Base-by-base conservation (phyloP, 768 basidiomycete species). In the Boletus huronensis region DNA sequence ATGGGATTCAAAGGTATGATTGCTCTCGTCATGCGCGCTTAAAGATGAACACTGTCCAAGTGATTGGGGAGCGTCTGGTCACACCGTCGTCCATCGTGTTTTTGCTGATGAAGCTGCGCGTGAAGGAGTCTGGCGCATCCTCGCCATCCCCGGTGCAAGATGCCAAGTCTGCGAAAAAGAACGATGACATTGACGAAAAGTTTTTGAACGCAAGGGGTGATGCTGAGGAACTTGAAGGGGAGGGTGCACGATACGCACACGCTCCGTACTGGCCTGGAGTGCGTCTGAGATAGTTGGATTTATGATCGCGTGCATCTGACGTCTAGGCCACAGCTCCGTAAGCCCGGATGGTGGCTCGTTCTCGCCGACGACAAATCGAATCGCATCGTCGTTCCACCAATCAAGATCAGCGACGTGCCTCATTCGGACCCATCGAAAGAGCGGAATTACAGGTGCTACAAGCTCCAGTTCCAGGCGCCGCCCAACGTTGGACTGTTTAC, bases 391-490 rank as follows among this genome's bases (percentile, higher is more conserved):
- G 91, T 97, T 1, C 92, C 93, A 16, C 95, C 95, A 0, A 72
- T 87, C 65, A 87, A 84, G 66, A 81, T 97, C 59, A 77, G 79
- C 23, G 92, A 94, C 58, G 80, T 97, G 14, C 93, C 93, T 0
- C 79, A 73, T 45, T 76, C 82, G 39, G 74, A 86, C 38, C 68
- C 73, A 38, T 71, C 72, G 31, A 76, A 62, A 23, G 64, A 78
- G 14, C 75, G 80, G 43, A 82, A 88, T 65, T 89, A 87, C 68
- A 83, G 93, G 52, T 79, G 85, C 17, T 95, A 93, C 78, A 92
- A 91, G 72, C 74, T 97, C 41, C 91, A 93, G 67, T 98, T 98
- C 82, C 95, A 97, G 68, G 94, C 92, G 4, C 97, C 97, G 6
- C 88, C 86, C 23, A 82, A 81, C 45, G 79, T 85, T 2, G 94